phyloP scores from a whole-genome alignment of 192 early-diverging fungal species.

The Gonapodya sp. region DNA sequence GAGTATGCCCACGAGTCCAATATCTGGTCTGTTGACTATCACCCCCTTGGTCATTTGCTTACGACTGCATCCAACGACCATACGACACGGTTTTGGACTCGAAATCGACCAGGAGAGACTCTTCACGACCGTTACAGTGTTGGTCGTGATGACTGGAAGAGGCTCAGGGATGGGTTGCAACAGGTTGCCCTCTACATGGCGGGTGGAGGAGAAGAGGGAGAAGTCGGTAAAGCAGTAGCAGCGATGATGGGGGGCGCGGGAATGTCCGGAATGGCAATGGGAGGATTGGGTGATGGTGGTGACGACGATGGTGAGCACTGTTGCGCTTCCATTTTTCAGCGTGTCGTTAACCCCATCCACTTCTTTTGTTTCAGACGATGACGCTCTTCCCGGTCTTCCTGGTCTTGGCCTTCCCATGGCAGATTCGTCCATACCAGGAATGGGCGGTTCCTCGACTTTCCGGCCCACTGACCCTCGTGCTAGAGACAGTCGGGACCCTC shows the following conservation, averaged over 20 bases:
- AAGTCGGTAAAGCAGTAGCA: not conserved
- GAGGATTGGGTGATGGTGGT: not conserved
- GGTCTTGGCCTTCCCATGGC: not conserved
- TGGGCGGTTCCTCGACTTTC: not conserved
- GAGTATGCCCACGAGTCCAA: conserved; percentile 79
- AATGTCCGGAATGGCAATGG: not conserved
- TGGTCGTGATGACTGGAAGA: conserved; percentile 14
- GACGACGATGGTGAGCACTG: not conserved
- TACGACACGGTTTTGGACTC: conserved; percentile 89
- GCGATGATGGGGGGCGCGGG: not conserved
- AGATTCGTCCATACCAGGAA: not conserved
- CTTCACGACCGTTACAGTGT: conserved; percentile 37
- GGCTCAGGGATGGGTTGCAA: not conserved
- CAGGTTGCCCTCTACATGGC: not conserved
- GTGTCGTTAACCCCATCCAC: not conserved
- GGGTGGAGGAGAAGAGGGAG: not conserved
- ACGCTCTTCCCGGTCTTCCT: not conserved
- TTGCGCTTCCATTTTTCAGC: not conserved
- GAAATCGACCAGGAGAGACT: conserved; percentile 74
- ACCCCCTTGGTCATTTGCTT: conserved; percentile 90
- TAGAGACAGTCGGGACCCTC: not conserved
- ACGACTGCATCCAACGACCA: conserved; percentile 93
- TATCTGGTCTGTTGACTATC: conserved; percentile 95
- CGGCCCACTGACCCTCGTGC: not conserved
- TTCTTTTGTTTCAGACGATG: not conserved